Evolutionary conservation across 768 basidiomycete genomes (phyloP), one percentile per base, ranked within the genome.

Genomic region (Holtermanniella nyarrowii): DNA sequence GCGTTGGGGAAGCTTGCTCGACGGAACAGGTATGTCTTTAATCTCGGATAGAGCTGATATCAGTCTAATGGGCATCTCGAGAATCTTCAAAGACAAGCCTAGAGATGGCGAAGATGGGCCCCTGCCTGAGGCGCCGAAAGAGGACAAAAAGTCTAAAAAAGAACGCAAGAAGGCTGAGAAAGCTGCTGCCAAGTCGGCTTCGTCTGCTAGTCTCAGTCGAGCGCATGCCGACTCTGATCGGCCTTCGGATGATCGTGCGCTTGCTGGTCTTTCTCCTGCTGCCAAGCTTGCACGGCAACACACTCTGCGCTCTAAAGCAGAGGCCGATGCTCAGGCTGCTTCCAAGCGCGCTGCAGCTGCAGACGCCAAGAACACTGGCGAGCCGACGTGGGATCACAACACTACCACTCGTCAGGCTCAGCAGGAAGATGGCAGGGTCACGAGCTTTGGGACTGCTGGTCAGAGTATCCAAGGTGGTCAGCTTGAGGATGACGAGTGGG

Each of bases 231-330:
- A 95, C 74, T 76, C 86, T 50, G 89, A 90, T 56, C 77, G 85
- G 21, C 59, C 52, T 58, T 70, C 76, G 52, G 44, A 81, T 53
- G 74, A 73, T 55, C 68, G 76, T 3, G 72, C 77, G 52, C 71
- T 87, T 74, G 80, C 78, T 46, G 90, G 88, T 5, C 73, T 93
- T 21, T 86, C 85, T 62, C 90, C 90, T 5, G 90, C 90, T 14
- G 90, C 90, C 2, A 83, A 85, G 68, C 77, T 93, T 11, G 89
- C 87, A 1, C 69, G 90, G 40, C 87, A 90, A 68, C 89, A 93
- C 70, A 95, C 90, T 3, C 79, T 95, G 54, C 56, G 68, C 18
- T 86, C 79, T 50, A 87, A 86, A 58, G 85, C 85, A 10, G 84
- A 84, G 67, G 55, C 45, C 42, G 83, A 82, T 0, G 77, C 78